Base-by-base conservation (phyloP, 1,139 yeast species). In the Chernovozyma sophiae-reginae region DNA sequence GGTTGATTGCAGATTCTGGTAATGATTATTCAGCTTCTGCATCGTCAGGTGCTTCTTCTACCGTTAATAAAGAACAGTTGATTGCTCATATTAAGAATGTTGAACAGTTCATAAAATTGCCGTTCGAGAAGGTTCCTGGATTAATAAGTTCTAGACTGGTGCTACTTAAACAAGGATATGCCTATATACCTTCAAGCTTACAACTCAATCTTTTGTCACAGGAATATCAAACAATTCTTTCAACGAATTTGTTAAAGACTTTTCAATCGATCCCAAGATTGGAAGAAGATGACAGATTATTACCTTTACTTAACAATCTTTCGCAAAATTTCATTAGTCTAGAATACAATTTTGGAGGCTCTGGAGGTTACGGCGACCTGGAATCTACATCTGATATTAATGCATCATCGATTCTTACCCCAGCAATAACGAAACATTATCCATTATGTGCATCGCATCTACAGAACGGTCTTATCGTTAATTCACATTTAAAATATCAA, bases 231-330 rank as follows among this genome's bases (percentile, higher is more conserved):
- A 70, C 68, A 13, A 65, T 65, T 37, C 68, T 94, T 35, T 56
- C 59, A 4, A 56, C 62, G 8, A 77, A 79, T 27, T 66, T 92
- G 42, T 60, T 80, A 17, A 65, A 71, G 40, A 86, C 97, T 0
- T 83, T 87, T 49, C 85, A 84, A 49, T 74, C 85, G 18, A 64
- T 90, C 37, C 95, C 97, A 3, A 71, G 94, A 15, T 65, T 92
- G 38, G 96, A 89, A 52, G 97, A 92, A 62, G 97, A 90, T 53
- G 95, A 89, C 55, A 71, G 99, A 42, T 61, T 92, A 33, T 64
- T 87, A 32, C 97, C 97, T 0, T 77, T 94, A 22, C 68, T 92
- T 43, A 79, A 79, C 52, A 89, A 89, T 51, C 62, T 92, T 37
- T 79, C 95, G 0, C 73, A 76, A 30, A 95, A 94, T 39, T 86